Percentiles rank a stretch among this genome's conserved stretches.
These are phyloP conservation scores for Cyclotella sp. DNA, from an alignment of 108 stramenopile species.

Conservation along the genomic window DNA sequence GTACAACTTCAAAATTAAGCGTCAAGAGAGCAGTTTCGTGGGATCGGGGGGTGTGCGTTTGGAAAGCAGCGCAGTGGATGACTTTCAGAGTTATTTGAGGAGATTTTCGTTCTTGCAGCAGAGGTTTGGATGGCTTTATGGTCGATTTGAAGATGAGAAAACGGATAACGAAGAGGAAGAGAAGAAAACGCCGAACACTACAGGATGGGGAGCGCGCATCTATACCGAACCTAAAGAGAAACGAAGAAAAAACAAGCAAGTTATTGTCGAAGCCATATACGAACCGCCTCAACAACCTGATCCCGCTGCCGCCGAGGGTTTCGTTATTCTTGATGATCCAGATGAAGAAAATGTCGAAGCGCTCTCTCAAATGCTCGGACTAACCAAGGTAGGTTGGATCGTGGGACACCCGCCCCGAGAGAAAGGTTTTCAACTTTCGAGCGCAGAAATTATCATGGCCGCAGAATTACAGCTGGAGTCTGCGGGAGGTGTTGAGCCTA, in stretches of 20 bases:
- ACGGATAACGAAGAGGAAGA: conserved; percentile 24
- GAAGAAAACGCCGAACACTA: conserved; percentile 14
- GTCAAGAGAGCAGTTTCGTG: conserved; percentile 82
- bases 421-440: conserved; percentile 89
- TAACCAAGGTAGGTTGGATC: conserved; percentile 95
- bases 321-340: conserved; percentile 91
- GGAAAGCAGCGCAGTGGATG: conserved; percentile 69
- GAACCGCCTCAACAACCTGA: conserved; percentile 96
- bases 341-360: conserved; percentile 87
- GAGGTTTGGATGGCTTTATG: conserved; percentile 92
- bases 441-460: conserved; percentile 93
- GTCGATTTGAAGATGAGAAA: conserved; percentile 71
- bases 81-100: conserved; percentile 85
- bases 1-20: conserved; percentile 92
- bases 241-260: conserved; percentile 50
- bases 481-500: conserved; percentile 94
- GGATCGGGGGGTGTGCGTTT: conserved; percentile 60
- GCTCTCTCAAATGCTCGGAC: conserved; percentile 79
- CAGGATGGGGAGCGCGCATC: conserved; percentile 48
- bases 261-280: conserved; percentile 92
- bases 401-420: conserved; percentile 95
- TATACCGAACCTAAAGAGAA: conserved; percentile 16
- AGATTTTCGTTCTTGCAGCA: conserved; percentile 89
- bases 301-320: conserved; percentile 82
- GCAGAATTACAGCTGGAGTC: conserved; percentile 95